Percentiles rank a stretch among this genome's conserved stretches.
Evolutionary conservation across 805 yeast species (phyloP).

Genomic region (Yueomyces sinensis): DNA sequence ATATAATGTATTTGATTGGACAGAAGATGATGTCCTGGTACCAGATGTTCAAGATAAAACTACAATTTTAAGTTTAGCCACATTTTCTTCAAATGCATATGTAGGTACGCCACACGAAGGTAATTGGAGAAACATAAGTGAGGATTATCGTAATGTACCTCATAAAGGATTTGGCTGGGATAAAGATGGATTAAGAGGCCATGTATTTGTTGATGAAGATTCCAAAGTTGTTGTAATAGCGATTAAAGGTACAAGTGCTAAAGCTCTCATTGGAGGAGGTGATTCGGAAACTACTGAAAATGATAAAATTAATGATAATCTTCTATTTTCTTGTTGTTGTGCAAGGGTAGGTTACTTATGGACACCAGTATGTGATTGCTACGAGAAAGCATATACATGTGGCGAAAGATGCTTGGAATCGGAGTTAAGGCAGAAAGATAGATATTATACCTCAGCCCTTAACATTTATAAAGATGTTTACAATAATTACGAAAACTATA

Average conservation of each 20-base stretch:
- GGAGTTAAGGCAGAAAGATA: slow-evolving; percentile 59
- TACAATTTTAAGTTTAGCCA: slow-evolving; percentile 63
- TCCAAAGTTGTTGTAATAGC: slow-evolving; percentile 57
- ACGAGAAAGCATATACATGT: slow-evolving; percentile 70
- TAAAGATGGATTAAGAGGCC: slow-evolving; percentile 77
- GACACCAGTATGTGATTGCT: slow-evolving; percentile 95
- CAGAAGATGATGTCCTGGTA: slow-evolving; percentile 34
- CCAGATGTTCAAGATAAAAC: slow-evolving; percentile 70
- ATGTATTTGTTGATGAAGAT: slow-evolving; percentile 58
- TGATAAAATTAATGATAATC: slow-evolving; percentile 79
- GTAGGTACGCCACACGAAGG: slow-evolving; percentile 63
- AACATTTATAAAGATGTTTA: slow-evolving; percentile 68
- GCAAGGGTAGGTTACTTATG: slow-evolving; percentile 84
- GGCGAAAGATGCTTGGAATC: slow-evolving; percentile 75
- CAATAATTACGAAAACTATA: slow-evolving; percentile 48
- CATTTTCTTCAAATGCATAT: slow-evolving; percentile 86
- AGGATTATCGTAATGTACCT: slow-evolving; percentile 40
- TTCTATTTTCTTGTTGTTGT: slow-evolving; percentile 90
- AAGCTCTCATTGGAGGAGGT: slow-evolving; percentile 42
- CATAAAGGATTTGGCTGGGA: slow-evolving; percentile 76
- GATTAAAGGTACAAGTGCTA: slow-evolving; percentile 86
- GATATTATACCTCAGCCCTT: slow-evolving; percentile 69
- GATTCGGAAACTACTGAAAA: slow-evolving; percentile 64
- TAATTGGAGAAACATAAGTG: slow-evolving; percentile 75
- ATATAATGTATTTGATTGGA: slow-evolving; percentile 40